Conservation (phyloP, 176 grass and related monocot genomes). For the Guadua angustifolia region DNA sequence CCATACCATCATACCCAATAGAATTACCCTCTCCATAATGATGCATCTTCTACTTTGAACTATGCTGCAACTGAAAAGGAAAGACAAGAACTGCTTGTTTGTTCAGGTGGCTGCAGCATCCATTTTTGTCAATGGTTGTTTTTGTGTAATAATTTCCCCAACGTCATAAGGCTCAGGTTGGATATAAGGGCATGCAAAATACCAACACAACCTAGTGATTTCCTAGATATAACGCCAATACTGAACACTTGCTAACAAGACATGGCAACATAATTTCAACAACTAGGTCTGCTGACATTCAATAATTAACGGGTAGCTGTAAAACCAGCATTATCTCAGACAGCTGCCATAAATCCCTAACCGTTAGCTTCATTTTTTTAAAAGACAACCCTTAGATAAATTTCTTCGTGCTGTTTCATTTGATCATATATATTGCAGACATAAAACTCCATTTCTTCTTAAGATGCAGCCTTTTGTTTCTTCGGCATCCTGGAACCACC, state of each 20-base stretch:
- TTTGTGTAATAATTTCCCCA: not conserved
- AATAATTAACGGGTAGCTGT: not conserved
- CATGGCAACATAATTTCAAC: not conserved
- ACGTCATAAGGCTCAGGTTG: not conserved
- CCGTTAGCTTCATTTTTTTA: too few relatives aligned
- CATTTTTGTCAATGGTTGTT: not conserved
- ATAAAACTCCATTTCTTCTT: too few relatives aligned
- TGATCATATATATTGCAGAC: too few relatives aligned
- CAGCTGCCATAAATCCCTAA: not conserved
- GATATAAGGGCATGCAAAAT: too few relatives aligned
- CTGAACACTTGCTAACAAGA: not conserved
- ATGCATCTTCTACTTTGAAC: not conserved
- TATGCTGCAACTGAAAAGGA: not conserved
- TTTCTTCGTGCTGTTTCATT: too few relatives aligned
- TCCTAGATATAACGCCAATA: not conserved
- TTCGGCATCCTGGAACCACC: constrained; percentile 85
- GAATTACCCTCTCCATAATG: too few relatives aligned
- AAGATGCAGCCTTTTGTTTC: too few relatives aligned
- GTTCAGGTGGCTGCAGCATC: not conserved
- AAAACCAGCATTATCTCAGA: not conserved
- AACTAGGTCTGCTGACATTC: not conserved
- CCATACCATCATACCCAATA: too few relatives aligned
- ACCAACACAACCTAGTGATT: not conserved
- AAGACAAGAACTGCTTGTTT: not conserved
- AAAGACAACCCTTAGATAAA: not conserved